Evolutionary conservation across 768 basidiomycete species (phyloP), one percentile per base, ranked within the genome.

Genomic region (Rhodotorula toruloides): DNA sequence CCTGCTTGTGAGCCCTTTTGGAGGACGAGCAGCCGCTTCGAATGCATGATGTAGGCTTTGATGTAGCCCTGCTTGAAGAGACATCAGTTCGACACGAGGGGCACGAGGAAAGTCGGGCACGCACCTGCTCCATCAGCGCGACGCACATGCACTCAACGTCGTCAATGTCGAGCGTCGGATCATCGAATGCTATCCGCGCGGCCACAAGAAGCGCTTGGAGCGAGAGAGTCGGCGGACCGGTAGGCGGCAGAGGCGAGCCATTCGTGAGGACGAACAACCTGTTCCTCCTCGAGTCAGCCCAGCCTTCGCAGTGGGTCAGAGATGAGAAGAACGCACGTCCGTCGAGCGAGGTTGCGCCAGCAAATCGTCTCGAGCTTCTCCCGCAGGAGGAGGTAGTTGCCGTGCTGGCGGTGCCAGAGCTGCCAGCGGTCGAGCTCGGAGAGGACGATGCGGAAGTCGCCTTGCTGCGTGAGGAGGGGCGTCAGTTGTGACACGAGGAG

Each of bases 261-360:
- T 58, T 49, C 5, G 63, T 64, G 2, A 46, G 13, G 29, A 70
- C 56, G 7, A 61, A 48, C 13, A 68, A 54, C 2, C 67, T 70
- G 36, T 11, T 10, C 4, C 2, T 14, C 39, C 34, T 8, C 12
- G 22, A 6, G 39, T 42, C 11, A 36, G 43, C 36, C 3, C 10
- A 9, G 21, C 12, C 19, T 37, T n/a, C 1, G 9, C 4, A 32
- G 47, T 22, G 36, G 29, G 44, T 19, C 17, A 12, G 49, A 29
- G 29, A 22, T 22, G 27, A 42, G 53, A 17, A 19, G 22, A 39
- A 52, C 73, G 42, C 17, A 91, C 74, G 70, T 71, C 55, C 60
- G 32, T 31, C 74, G 44, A 7, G 61, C 47, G 21, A 75, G 57
- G 55, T 75, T 75, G 17, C 74, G 66, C 74, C 74, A 75, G 53